Conservation (phyloP, 257 asterid species). For the Fraxinus quadrangulata region DNA sequence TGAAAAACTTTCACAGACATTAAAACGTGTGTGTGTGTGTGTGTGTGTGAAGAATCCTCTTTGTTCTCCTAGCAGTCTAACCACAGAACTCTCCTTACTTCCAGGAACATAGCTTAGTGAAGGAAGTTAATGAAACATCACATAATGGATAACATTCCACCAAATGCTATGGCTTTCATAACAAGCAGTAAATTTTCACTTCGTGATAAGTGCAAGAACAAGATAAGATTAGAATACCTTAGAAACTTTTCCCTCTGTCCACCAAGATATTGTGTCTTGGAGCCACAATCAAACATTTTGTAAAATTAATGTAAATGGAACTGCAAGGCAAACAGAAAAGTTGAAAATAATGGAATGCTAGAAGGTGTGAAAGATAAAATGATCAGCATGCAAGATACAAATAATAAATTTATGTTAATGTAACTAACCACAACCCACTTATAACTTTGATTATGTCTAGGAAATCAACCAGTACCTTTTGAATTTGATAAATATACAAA, state of each 20-base stretch:
- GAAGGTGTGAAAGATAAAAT: not conserved
- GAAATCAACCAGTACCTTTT: not conserved
- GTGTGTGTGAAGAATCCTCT: not conserved
- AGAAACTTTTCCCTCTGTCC: slow-evolving; percentile 88
- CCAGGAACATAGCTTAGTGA: not conserved
- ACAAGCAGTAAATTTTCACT: slow-evolving; percentile 10
- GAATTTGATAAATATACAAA: not conserved
- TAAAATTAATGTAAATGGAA: slow-evolving; percentile 31
- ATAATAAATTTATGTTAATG: not conserved
- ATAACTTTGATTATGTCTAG: not conserved
- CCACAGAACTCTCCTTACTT: not conserved
- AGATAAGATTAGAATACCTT: slow-evolving; percentile 52
- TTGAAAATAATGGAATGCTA: slow-evolving; percentile 18
- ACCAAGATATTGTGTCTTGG: slow-evolving; percentile 64
- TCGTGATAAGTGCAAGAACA: not conserved
- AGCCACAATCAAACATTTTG: slow-evolving; percentile 77
- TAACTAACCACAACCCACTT: not conserved
- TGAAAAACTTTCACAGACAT: not conserved
- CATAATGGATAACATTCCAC: not conserved
- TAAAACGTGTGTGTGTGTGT: not conserved
- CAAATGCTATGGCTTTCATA: not conserved
- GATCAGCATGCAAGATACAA: slow-evolving; percentile 1
- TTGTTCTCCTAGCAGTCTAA: slow-evolving; percentile 21
- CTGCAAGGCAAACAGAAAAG: slow-evolving; percentile 45
- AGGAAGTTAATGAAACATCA: not conserved